Percentiles rank a stretch among this genome's conserved stretches.
These are phyloP conservation scores for Hansfordia pulvinata DNA, from an alignment of 2,329 filamentous ascomycete species.

Conservation along the genomic window DNA sequence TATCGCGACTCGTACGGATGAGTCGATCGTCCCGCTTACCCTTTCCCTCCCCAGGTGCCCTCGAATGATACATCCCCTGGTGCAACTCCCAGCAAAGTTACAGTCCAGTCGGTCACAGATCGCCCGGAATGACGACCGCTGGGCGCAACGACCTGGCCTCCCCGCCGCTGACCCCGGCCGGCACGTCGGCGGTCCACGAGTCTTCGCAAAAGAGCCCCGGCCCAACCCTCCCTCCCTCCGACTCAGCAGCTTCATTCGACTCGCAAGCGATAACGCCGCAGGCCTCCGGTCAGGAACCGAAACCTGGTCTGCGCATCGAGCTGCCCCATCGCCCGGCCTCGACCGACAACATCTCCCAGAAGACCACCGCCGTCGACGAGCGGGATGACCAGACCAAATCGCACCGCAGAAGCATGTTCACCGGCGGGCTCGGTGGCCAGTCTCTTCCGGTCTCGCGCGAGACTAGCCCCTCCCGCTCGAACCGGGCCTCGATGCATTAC, in stretches of 20 bases:
- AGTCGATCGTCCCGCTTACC: background rate
- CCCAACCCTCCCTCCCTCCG: constrained; percentile 6
- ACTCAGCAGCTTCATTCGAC: constrained; percentile 12
- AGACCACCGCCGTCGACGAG: constrained; percentile 23
- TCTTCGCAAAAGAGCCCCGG: constrained; percentile 15
- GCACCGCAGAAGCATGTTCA: constrained; percentile 42
- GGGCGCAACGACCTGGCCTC: constrained; percentile 64
- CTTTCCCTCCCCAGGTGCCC: constrained; percentile 27
- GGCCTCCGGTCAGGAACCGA: constrained; percentile 43
- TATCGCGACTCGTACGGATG: too few relatives aligned
- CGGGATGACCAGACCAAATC: constrained; percentile 14
- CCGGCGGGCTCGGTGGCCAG: constrained; percentile 28
- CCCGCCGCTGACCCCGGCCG: constrained; percentile 78
- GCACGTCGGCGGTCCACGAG: constrained; percentile 41
- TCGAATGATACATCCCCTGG: constrained; percentile 46
- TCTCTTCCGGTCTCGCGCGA: constrained; percentile 47
- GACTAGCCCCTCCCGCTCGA: constrained; percentile 50
- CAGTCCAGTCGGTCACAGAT: constrained; percentile 49
- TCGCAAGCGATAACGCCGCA: constrained; percentile 51
- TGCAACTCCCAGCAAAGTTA: constrained; percentile 53
- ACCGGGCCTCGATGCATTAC: constrained; percentile 48
- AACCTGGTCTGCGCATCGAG: constrained; percentile 24
- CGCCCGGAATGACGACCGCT: constrained; percentile 55
- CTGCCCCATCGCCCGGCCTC: constrained; percentile 28
- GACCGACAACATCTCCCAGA: constrained; percentile 25